These are phyloP conservation scores for Cerioporus squamosus DNA, from an alignment of 1,284 basidiomycete species.

Conservation along the genomic window DNA sequence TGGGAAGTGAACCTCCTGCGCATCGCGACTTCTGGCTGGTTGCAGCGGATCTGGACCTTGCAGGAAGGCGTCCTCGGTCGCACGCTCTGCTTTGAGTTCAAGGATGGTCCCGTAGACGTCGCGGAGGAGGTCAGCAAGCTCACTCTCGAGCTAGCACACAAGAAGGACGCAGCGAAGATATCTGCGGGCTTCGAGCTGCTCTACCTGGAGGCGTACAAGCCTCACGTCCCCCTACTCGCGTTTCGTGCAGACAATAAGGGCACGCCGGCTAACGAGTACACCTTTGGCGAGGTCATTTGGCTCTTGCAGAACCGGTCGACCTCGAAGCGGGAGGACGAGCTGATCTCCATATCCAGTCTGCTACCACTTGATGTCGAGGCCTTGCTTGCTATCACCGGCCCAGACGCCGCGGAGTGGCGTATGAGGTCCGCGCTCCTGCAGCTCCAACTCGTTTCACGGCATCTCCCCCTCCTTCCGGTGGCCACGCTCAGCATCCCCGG, in stretches of 20 bases:
- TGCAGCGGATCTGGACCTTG: slow-evolving; percentile 17
- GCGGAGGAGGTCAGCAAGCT: too few relatives aligned
- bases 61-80: slow-evolving; percentile 22
- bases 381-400: background rate
- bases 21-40: slow-evolving; percentile 18
- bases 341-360: slow-evolving; percentile 11
- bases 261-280: background rate
- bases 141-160: too few relatives aligned
- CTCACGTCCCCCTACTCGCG: background rate
- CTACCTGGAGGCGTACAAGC: too few relatives aligned
- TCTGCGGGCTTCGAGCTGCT: too few relatives aligned
- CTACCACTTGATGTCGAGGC: slow-evolving; percentile 3
- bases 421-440: background rate
- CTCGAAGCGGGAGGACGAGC: slow-evolving; percentile 17
- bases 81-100: slow-evolving; percentile 17
- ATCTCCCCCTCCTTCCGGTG: background rate
- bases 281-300: slow-evolving; percentile 1
- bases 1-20: slow-evolving; percentile 12
- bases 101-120: slow-evolving; percentile 27
- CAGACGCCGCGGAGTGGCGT: background rate
- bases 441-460: background rate
- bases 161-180: too few relatives aligned
- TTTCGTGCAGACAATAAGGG: too few relatives aligned
- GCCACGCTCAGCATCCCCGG: background rate
- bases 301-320: slow-evolving; percentile 11